Conservation (phyloP, 2,329 filamentous ascomycete species). For the Coniochaeta sp. region DNA sequence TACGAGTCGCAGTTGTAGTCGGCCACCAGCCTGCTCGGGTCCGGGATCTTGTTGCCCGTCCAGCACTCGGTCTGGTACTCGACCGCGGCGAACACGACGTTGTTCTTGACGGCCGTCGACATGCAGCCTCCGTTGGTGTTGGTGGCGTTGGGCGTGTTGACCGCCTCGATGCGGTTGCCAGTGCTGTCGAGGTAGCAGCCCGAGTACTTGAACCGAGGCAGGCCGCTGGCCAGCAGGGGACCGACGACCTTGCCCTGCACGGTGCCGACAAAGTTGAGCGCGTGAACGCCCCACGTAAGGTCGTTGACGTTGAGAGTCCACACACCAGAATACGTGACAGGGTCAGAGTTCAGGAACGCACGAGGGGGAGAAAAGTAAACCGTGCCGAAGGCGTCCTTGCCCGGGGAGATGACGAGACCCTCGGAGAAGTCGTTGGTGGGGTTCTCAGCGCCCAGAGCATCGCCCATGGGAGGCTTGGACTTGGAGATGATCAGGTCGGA, state of each 20-base stretch:
- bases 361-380: too few relatives aligned
- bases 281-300: conserved; percentile 8
- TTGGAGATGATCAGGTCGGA: conserved; percentile 7
- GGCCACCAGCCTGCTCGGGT: not conserved
- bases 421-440: conserved; percentile 9
- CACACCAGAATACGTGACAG: conserved; percentile 5
- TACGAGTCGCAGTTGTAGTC: conserved; percentile 6
- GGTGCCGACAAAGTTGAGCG: conserved; percentile 10
- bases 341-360: not conserved
- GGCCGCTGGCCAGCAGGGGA: conserved; percentile 1
- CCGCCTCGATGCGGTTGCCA: conserved; percentile 6
- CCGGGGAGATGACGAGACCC: conserved; percentile 3
- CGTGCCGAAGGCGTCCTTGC: too few relatives aligned
- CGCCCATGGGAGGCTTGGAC: conserved; percentile 6
- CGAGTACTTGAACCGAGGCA: conserved; percentile 8
- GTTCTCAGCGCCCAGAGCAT: conserved; percentile 6
- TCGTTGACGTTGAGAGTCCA: conserved; percentile 12
- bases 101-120: too few relatives aligned
- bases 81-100: not conserved
- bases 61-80: conserved; percentile 8
- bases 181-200: conserved; percentile 11
- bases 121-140: conserved; percentile 3
- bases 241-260: not conserved
- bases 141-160: too few relatives aligned
- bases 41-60: conserved; percentile 7